phyloP scores from a whole-genome alignment of 2,329 filamentous ascomycete species.

The Xylaria hypoxylon region DNA sequence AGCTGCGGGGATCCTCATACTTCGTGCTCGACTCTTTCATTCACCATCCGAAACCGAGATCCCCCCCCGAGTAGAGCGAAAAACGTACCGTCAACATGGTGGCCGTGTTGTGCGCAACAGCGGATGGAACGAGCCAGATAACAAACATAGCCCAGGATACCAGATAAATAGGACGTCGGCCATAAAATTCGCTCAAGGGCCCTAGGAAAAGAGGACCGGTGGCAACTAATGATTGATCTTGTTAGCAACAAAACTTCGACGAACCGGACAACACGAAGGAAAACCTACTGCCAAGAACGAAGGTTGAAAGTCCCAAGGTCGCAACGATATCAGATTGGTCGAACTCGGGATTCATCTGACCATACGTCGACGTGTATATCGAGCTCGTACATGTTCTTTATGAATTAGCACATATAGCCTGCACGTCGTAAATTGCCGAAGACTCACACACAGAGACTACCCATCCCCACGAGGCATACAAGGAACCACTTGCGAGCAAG shows the following conservation, averaged over 20 bases:
- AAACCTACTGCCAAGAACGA: constrained; percentile 77
- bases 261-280: constrained; percentile 56
- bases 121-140: constrained; percentile 84
- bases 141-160: constrained; percentile 78
- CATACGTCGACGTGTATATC: constrained; percentile 88
- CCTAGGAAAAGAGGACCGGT: constrained; percentile 72
- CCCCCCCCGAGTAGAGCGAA: background rate
- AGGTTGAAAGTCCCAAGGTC: constrained; percentile 83
- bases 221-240: constrained; percentile 52
- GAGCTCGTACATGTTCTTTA: constrained; percentile 83
- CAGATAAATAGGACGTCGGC: constrained; percentile 83
- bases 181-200: constrained; percentile 81
- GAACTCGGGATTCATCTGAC: constrained; percentile 81
- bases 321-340: constrained; percentile 76
- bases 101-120: constrained; percentile 82
- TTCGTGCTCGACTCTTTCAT: background rate
- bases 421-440: no score
- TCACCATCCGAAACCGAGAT: background rate
- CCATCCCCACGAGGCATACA: constrained; percentile 77
- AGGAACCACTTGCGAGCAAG: constrained; percentile 81
- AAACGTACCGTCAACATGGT: constrained; percentile 73
- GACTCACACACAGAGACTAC: constrained; percentile 87
- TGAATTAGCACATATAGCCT: background rate
- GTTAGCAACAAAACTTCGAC: constrained; percentile 15
- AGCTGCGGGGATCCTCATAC: constrained; percentile 18